Percentiles rank a stretch among this genome's conserved stretches.
Evolutionary conservation across 257 asterid species (phyloP).

Genomic region (Avicennia marina): DNA sequence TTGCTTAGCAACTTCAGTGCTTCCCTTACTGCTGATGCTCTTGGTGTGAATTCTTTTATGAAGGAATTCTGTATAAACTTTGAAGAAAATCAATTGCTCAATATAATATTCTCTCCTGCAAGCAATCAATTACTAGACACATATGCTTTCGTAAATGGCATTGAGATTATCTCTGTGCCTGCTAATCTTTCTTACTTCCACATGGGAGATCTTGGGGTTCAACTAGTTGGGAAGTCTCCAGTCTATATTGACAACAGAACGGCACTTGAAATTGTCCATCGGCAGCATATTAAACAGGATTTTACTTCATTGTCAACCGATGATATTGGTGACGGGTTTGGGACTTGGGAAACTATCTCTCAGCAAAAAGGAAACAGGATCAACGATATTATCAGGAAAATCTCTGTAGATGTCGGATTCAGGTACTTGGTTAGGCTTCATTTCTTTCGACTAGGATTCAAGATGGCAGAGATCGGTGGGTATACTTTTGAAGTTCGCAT

Average conservation of each 20-base stretch:
- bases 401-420: constrained; percentile 35
- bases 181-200: neutral
- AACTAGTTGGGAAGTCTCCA: neutral
- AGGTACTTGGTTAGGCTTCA: constrained; percentile 74
- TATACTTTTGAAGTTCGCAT: constrained; percentile 32
- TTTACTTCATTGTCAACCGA: constrained; percentile 11
- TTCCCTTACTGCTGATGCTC: constrained; percentile 35
- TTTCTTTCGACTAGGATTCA: constrained; percentile 36
- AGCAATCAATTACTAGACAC: neutral
- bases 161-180: neutral
- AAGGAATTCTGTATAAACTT: constrained; percentile 53
- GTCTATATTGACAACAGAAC: neutral
- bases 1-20: constrained; percentile 40
- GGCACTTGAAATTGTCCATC: neutral
- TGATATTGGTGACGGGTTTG: constrained; percentile 22
- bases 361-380: constrained; percentile 7
- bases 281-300: neutral
- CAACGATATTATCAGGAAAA: constrained; percentile 26
- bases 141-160: constrained; percentile 12
- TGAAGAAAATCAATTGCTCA: neutral
- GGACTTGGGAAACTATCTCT: constrained; percentile 22
- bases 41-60: constrained; percentile 21
- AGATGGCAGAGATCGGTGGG: constrained; percentile 18
- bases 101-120: neutral
- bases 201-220: neutral